These are phyloP conservation scores for Xylariaceae sp. DNA, from an alignment of 2,329 filamentous ascomycete genomes.

Conservation along the genomic window DNA sequence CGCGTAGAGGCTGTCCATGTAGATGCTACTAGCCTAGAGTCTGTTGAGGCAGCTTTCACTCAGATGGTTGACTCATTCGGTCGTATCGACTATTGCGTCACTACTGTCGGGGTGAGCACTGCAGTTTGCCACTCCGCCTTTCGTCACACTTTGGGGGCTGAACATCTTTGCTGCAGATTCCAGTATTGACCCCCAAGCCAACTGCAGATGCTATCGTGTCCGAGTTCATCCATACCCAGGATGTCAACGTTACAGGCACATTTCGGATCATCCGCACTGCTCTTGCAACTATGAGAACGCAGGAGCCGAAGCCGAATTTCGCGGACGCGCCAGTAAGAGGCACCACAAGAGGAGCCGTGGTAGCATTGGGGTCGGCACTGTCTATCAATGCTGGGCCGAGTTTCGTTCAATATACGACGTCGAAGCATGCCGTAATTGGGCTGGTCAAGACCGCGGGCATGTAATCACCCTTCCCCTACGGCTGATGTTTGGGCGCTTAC, in stretches of 20 bases:
- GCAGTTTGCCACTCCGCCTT: not conserved
- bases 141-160: not conserved
- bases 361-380: constrained; percentile 15
- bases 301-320: constrained; percentile 13
- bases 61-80: constrained; percentile 16
- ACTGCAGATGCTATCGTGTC: constrained; percentile 16
- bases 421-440: constrained; percentile 20
- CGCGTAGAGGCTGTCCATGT: constrained; percentile 16
- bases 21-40: constrained; percentile 12
- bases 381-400: constrained; percentile 3
- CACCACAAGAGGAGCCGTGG: constrained; percentile 16
- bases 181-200: not conserved
- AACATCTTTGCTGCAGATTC: not conserved
- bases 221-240: constrained; percentile 18
- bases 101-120: constrained; percentile 18
- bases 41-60: constrained; percentile 13
- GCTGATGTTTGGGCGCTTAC: not conserved
- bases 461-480: not conserved
- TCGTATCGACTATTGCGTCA: constrained; percentile 23
- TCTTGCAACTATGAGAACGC: constrained; percentile 14
- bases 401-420: constrained; percentile 17
- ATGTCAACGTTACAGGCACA: constrained; percentile 18
- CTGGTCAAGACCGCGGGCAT: constrained; percentile 17
- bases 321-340: constrained; percentile 9
- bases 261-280: constrained; percentile 14